Evolutionary conservation across 2,329 filamentous ascomycete species (phyloP), one percentile per base, ranked within the genome.

Genomic region (Epichloe sylvatica): DNA sequence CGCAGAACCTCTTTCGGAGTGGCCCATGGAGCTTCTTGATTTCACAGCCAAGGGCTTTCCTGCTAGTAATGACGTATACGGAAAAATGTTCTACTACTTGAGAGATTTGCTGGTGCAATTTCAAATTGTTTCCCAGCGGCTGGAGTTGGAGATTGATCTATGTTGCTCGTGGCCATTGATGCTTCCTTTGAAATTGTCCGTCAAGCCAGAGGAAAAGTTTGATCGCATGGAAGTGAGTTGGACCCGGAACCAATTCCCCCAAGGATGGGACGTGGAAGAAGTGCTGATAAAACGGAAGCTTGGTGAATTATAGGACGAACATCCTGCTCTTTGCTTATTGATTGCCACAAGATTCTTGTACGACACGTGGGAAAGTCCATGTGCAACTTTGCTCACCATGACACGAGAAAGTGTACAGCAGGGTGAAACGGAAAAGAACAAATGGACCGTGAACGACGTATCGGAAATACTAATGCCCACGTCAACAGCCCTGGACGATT

Each of bases 21-120:
- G 61, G 60, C 55, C 60, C 2, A 60, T 61, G 51, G 55, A 56
- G 36, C 25, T 61, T 2, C 49, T 60, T 9, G 57, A 60, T 11
- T 51, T 54, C 23, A 3, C 33, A 4, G 5, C 39, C 23, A 6
- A 46, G 0, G 49, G 36, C 12, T 51, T 52, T 11, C 49, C 51
- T 17, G 54, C 59, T 1, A 23, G 40, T 11, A 57, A 59, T 9
- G 61, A 62, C 43, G 52, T 58, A 4, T 62, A 62, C 46, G 60
- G 61, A 23, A 61, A 60, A 47, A 55, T 61, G 55, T 60, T 57
- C 12, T 59, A 55, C 49, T 62, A 58, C n/a, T 43, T 63, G 4
- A 54, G 57, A 15, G 41, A 55, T 21, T 13, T 56, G 35, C 51
- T 56, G 13, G 30, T 57, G 5, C 25, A 19, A 3, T 62, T 62